Conservation (phyloP, 1,284 basidiomycete species). For the Sanghuangporus baumii region DNA sequence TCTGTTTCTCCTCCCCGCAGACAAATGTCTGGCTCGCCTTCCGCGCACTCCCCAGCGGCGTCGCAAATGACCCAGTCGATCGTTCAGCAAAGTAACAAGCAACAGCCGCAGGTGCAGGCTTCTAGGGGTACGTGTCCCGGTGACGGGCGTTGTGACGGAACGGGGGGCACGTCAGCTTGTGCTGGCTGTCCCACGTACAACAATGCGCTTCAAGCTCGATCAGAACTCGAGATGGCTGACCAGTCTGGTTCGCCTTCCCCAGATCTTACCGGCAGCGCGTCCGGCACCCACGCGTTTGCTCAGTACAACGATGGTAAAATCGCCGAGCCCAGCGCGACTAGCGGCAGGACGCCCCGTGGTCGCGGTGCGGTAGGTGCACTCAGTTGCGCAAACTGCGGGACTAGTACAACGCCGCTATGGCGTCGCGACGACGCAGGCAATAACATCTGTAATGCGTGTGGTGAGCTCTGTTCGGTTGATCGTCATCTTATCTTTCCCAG, state of each 20-base stretch:
- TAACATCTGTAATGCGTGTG: constrained; percentile 90
- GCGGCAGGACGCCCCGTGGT: constrained; percentile 26
- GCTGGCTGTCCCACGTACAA: constrained; percentile 93
- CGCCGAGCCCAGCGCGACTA: constrained; percentile 25
- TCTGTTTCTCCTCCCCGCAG: constrained; percentile 10
- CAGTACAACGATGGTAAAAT: constrained; percentile 8
- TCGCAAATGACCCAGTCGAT: constrained; percentile 27
- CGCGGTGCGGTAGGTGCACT: constrained; percentile 67
- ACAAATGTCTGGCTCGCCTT: constrained; percentile 16
- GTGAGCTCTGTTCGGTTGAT: constrained; percentile 47
- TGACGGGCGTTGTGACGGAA: constrained; percentile 92
- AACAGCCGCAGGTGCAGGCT: constrained; percentile 28
- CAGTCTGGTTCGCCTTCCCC: constrained; percentile 20
- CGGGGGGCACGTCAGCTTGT: constrained; percentile 86
- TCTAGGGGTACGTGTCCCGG: constrained; percentile 84
- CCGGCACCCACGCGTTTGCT: constrained; percentile 9
- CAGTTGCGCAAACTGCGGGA: constrained; percentile 88
- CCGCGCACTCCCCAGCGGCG: constrained; percentile 12
- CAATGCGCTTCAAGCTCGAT: constrained; percentile 56
- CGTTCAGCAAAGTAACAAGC: constrained; percentile 23
- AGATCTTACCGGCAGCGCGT: constrained; percentile 16
- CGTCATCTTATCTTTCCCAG: constrained; percentile 21
- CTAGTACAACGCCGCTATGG: constrained; percentile 93
- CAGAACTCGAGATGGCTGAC: constrained; percentile 28
- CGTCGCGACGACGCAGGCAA: constrained; percentile 90